phyloP scores from a whole-genome alignment of 2,329 filamentous ascomycete species.

The Penicillium vulpinum region DNA sequence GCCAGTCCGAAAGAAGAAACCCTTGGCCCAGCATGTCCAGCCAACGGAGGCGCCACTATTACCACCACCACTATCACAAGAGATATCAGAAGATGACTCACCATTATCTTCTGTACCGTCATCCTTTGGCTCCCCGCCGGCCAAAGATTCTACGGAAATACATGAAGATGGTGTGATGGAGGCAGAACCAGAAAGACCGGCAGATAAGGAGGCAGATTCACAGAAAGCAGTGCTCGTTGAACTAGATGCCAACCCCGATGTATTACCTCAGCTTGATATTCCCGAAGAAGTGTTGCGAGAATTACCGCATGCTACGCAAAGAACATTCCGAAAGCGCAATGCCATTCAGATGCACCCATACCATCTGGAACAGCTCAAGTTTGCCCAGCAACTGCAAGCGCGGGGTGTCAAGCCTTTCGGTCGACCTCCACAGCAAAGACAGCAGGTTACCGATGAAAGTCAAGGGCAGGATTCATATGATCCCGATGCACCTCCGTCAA shows the following conservation, averaged over 20 bases:
- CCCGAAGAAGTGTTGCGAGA: constrained; percentile 30
- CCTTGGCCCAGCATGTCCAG: constrained; percentile 6
- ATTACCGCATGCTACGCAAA: constrained; percentile 28
- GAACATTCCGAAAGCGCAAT: constrained; percentile 46
- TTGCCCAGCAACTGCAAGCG: constrained; percentile 42
- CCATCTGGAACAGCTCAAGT: constrained; percentile 47
- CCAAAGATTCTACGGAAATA: not conserved
- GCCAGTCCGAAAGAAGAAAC: constrained; percentile 15
- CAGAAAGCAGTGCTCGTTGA: not conserved
- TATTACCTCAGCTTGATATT: constrained; percentile 27
- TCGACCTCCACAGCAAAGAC: constrained; percentile 23
- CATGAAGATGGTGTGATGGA: not conserved
- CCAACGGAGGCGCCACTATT: not conserved
- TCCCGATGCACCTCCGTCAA: constrained; percentile 33
- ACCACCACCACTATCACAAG: constrained; percentile 1
- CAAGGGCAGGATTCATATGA: constrained; percentile 37
- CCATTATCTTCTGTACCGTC: constrained; percentile 41
- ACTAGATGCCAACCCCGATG: constrained; percentile 7
- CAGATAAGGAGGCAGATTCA: not conserved
- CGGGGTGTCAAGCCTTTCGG: constrained; percentile 47
- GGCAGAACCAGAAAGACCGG: not conserved
- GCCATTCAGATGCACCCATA: constrained; percentile 53
- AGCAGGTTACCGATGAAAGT: constrained; percentile 28
- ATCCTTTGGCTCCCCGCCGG: constrained; percentile 24
- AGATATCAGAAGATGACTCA: constrained; percentile 28